These are phyloP conservation scores for Trichoderma gracile DNA, from an alignment of 2,329 filamentous ascomycete genomes.

Conservation along the genomic window DNA sequence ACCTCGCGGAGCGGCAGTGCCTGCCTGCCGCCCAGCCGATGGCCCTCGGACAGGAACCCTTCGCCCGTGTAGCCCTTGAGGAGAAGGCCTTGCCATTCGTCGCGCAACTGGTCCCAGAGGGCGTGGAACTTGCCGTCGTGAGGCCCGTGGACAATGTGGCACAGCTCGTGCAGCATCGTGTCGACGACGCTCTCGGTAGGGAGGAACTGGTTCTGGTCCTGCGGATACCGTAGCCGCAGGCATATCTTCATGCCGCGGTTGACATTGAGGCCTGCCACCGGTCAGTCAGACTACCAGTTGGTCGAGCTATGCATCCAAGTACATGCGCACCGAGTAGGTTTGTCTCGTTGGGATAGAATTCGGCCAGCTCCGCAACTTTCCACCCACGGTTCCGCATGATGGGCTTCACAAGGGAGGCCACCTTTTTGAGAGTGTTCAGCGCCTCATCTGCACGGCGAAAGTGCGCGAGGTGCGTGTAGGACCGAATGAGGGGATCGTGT, in stretches of 20 bases:
- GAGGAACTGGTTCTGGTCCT: constrained; percentile 74
- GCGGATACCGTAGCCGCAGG: constrained; percentile 74
- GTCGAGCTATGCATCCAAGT: constrained; percentile 29
- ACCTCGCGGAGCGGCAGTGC: constrained; percentile 71
- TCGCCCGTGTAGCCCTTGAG: constrained; percentile 88
- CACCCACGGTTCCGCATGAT: constrained; percentile 88
- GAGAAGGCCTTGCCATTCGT: constrained; percentile 75
- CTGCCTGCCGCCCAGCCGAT: constrained; percentile 64
- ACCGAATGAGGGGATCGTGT: constrained; percentile 47
- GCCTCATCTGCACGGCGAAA: constrained; percentile 53
- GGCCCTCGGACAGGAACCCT: constrained; percentile 77
- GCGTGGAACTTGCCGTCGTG: constrained; percentile 82
- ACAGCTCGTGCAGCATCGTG: constrained; percentile 91
- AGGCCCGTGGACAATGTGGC: constrained; percentile 81
- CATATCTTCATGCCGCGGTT: constrained; percentile 78
- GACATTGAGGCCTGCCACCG: constrained; percentile 66
- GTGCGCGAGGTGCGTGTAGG: constrained; percentile 51
- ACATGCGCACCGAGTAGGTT: constrained; percentile 65
- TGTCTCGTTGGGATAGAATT: constrained; percentile 77
- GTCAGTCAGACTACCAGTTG: background rate
- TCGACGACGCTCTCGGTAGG: constrained; percentile 79
- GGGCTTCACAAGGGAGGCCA: constrained; percentile 88
- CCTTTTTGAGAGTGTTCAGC: constrained; percentile 67
- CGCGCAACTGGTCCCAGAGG: constrained; percentile 85
- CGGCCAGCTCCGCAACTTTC: constrained; percentile 75